Percentiles rank a stretch among this genome's conserved stretches.
Evolutionary conservation across 2,329 filamentous ascomycete species (phyloP).

Genomic region (Fusarium robinianum): DNA sequence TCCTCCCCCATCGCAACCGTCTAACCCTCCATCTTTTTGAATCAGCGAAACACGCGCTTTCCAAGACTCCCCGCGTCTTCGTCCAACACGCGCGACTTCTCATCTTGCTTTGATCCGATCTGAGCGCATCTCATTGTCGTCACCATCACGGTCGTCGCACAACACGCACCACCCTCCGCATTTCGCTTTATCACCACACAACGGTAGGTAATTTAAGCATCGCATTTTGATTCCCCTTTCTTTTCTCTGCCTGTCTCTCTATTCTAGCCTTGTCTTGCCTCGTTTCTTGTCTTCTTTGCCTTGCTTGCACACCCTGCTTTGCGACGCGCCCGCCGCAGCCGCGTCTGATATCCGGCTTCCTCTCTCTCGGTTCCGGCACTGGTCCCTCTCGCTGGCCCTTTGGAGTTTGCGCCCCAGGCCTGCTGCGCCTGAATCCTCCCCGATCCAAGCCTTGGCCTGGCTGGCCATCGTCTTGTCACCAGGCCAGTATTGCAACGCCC

Average conservation of each 20-base stretch:
- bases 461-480: conserved; percentile 29
- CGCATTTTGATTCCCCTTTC: conserved; percentile 12
- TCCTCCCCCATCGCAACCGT: conserved; percentile 35
- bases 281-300: conserved; percentile 8
- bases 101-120: conserved; percentile 13
- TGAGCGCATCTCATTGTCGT: conserved; percentile 23
- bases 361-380: conserved; percentile 24
- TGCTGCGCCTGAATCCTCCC: conserved; percentile 20
- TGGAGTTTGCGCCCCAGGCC: conserved; percentile 23
- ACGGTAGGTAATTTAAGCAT: conserved; percentile 32
- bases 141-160: conserved; percentile 29
- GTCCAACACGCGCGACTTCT: conserved; percentile 21
- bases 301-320: conserved; percentile 16
- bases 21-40: conserved; percentile 31
- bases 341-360: conserved; percentile 22
- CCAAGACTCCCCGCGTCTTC: conserved; percentile 5
- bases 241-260: conserved; percentile 11
- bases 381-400: conserved; percentile 8
- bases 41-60: conserved; percentile 13
- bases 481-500: conserved; percentile 20
- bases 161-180: conserved; percentile 36
- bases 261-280: conserved; percentile 16
- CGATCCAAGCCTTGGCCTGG: conserved; percentile 26
- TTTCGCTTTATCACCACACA: conserved; percentile 32
- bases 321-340: conserved; percentile 17